A percentile compares a stretch with the other conserved stretches of the same genome.
phyloP scores from a whole-genome alignment of 2,329 filamentous ascomycete genomes.

The Cordyceps javanica region DNA sequence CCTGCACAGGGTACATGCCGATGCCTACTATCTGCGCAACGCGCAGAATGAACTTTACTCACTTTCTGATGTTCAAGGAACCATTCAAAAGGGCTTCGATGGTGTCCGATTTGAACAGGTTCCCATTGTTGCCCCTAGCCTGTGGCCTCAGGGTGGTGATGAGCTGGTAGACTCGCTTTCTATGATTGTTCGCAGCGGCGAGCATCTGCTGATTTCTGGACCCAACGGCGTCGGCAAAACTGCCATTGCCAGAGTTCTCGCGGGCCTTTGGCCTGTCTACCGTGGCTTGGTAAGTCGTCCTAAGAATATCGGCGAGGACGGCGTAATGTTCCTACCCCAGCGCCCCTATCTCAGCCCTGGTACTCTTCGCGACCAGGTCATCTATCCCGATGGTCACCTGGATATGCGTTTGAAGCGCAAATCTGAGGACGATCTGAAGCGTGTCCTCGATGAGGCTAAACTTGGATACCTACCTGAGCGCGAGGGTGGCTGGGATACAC shows the following conservation, averaged over 20 bases:
- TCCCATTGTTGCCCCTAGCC: slow-evolving; percentile 78
- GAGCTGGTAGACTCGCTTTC: slow-evolving; percentile 84
- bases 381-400: slow-evolving; percentile 90
- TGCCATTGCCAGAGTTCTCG: slow-evolving; percentile 78
- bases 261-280: slow-evolving; percentile 94
- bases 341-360: slow-evolving; percentile 87
- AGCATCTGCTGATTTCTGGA: slow-evolving; percentile 91
- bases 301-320: slow-evolving; percentile 72
- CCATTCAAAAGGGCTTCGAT: slow-evolving; percentile 89
- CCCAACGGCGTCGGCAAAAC: slow-evolving; percentile 93
- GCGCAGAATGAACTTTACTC: slow-evolving; percentile 79
- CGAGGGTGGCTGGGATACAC: slow-evolving; percentile 93
- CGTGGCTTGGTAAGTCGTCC: slow-evolving; percentile 86
- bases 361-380: slow-evolving; percentile 92
- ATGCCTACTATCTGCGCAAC: slow-evolving; percentile 67
- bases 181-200: slow-evolving; percentile 81
- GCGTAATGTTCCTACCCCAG: slow-evolving; percentile 98
- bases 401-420: slow-evolving; percentile 84
- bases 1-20: slow-evolving; percentile 85
- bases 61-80: slow-evolving; percentile 85
- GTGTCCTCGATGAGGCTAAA: slow-evolving; percentile 73
- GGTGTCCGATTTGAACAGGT: slow-evolving; percentile 91
- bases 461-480: slow-evolving; percentile 85
- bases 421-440: slow-evolving; percentile 70
- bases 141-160: slow-evolving; percentile 87